Evolutionary conservation across 164 flowering plant genomes (phyloP), one percentile per base, ranked within the genome.

Genomic region (Umbilicus rupestris): DNA sequence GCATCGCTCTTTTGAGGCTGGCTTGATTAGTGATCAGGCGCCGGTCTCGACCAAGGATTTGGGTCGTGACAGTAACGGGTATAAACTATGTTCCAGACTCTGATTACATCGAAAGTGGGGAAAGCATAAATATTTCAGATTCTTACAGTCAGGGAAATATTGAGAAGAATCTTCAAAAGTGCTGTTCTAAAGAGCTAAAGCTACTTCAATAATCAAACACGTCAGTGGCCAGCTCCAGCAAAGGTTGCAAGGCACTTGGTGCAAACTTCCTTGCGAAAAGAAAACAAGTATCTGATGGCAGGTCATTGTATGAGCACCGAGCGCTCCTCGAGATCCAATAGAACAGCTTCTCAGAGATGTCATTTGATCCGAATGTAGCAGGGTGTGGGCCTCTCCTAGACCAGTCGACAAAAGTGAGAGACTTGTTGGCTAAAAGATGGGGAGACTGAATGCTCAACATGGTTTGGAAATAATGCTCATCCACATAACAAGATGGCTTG

Each of bases 11-110:
- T n/a, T n/a, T n/a, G n/a, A n/a, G n/a, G n/a, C n/a, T n/a, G n/a
- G n/a, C n/a, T n/a, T n/a, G n/a, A n/a, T n/a, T n/a, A n/a, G n/a
- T n/a, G n/a, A n/a, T n/a, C n/a, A n/a, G n/a, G n/a, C n/a, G n/a
- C n/a, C n/a, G n/a, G n/a, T n/a, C n/a, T n/a, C n/a, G n/a, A n/a
- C n/a, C n/a, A n/a, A n/a, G n/a, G n/a, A n/a, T n/a, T n/a, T n/a
- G n/a, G n/a, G n/a, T n/a, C n/a, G n/a, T n/a, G n/a, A n/a, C 5
- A 83, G 22, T 0, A 5, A 79, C 81, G 0, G 72, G 76, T 12
- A 22, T 83, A 26, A 7, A 30, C 0, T 83, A 81, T 63, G 39
- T 10, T 1, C 58, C 78, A 3, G 84, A 83, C 62, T 71, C 58
- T 1, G 11, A 9, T 1, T 78, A n/a, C 70, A 69, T 72, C 3